Conservation (phyloP, 129 eudicot species). For the Dittrichia graveolens region DNA sequence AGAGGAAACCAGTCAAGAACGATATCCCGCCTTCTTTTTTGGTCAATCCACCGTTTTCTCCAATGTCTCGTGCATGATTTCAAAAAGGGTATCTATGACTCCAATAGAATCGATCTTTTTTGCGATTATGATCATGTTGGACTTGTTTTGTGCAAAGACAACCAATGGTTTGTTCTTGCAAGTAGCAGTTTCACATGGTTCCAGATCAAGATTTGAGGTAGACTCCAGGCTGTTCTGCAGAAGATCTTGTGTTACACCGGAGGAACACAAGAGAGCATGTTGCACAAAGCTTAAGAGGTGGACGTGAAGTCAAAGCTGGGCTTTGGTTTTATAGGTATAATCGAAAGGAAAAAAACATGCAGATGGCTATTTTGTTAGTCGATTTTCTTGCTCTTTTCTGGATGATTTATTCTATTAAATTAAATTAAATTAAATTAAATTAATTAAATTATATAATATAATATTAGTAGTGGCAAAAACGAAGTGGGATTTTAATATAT, state of each 20-base stretch:
- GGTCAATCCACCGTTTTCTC: conserved; percentile 91
- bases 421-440: too few relatives aligned
- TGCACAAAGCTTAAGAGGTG: too few relatives aligned
- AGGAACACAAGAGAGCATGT: too few relatives aligned
- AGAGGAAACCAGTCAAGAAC: conserved; percentile 43
- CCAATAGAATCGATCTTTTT: conserved; percentile 14
- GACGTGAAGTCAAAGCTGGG: background rate
- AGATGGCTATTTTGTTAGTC: conserved; percentile 41
- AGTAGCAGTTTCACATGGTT: background rate
- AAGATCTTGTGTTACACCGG: too few relatives aligned
- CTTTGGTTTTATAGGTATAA: conserved; percentile 21
- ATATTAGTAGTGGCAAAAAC: conserved; percentile 1
- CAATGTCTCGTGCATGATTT: conserved; percentile 68
- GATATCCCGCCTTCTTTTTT: conserved; percentile 58
- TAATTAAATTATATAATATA: too few relatives aligned
- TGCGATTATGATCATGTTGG: background rate
- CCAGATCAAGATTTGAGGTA: background rate
- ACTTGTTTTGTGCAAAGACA: background rate
- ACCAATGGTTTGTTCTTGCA: background rate
- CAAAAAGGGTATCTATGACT: conserved; percentile 18
- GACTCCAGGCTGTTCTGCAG: too few relatives aligned
- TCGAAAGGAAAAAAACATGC: background rate
- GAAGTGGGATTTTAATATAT: conserved; percentile 10
- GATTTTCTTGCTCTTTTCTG: conserved; percentile 24
- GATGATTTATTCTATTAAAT: background rate